phyloP scores from a whole-genome alignment of 1,139 yeast species.

The Sugiyamaella castrensis region DNA sequence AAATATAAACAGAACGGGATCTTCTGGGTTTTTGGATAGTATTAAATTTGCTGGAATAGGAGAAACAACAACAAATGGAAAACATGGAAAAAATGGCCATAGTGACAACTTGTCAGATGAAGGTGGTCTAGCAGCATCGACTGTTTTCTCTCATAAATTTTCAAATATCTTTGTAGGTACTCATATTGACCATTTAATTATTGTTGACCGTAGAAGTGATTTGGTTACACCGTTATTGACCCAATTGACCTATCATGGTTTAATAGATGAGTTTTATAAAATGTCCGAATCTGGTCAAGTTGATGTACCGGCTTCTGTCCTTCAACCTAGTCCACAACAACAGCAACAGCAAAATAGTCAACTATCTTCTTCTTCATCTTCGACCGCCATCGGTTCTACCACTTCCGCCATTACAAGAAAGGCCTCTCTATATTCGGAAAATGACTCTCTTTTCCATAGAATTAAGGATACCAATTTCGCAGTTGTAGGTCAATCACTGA shows the following conservation, averaged over 20 bases:
- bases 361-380: conserved; percentile 1
- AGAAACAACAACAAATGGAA: not conserved
- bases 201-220: conserved; percentile 77
- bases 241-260: conserved; percentile 79
- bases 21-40: conserved; percentile 3
- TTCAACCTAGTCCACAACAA: conserved; percentile 10
- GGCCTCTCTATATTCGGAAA: conserved; percentile 36
- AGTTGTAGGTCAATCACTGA: conserved; percentile 69
- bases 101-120: conserved; percentile 3
- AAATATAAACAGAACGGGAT: conserved; percentile 2
- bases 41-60: conserved; percentile 1
- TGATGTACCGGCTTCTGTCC: conserved; percentile 38
- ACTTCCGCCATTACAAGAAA: conserved; percentile 28
- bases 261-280: conserved; percentile 68
- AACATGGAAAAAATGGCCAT: not conserved
- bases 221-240: conserved; percentile 65
- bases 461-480: conserved; percentile 74
- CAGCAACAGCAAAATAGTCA: not conserved
- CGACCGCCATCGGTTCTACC: not conserved
- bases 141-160: conserved; percentile 24
- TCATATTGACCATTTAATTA: conserved; percentile 49
- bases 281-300: conserved; percentile 50
- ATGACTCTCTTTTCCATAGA: conserved; percentile 45
- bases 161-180: conserved; percentile 36
- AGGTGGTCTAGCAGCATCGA: not conserved